Conservation (phyloP, 179 eudicot genomes). For the Silene vulgaris region DNA sequence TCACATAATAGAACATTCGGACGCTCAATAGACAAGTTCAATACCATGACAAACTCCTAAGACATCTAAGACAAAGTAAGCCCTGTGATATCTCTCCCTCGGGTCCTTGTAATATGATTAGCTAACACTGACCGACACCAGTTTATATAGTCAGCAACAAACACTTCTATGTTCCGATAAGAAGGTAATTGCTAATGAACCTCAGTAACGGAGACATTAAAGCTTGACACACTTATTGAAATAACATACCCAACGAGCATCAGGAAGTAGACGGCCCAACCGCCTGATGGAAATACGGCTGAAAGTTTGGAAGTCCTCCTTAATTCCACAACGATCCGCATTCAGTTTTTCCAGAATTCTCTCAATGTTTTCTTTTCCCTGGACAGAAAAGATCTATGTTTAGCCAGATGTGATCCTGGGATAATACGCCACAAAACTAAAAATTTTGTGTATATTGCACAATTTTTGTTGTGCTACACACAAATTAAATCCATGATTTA, state of each 20-base stretch:
- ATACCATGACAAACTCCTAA: too few species aligned
- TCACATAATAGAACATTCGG: too few species aligned
- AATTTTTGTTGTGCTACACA: too few species aligned
- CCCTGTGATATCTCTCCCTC: too few species aligned
- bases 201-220: neutral
- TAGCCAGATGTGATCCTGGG: too few species aligned
- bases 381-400: conserved; percentile 1
- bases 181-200: neutral
- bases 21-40: too few species aligned
- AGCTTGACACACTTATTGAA: neutral
- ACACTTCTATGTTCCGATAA: neutral
- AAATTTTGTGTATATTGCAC: too few species aligned
- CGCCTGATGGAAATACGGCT: conserved; percentile 68
- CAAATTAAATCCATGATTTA: too few species aligned
- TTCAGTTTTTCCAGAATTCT: conserved; percentile 45
- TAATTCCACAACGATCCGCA: conserved; percentile 35
- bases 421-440: too few species aligned
- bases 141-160: neutral
- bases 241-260: conserved; percentile 63
- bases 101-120: too few species aligned
- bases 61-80: neutral
- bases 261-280: conserved; percentile 82
- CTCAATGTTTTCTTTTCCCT: conserved; percentile 66
- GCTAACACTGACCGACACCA: neutral
- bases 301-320: conserved; percentile 47